Evolutionary conservation across 331 rosid genomes (phyloP), one percentile per base, ranked within the genome.

Genomic region (Malus hybrid): DNA sequence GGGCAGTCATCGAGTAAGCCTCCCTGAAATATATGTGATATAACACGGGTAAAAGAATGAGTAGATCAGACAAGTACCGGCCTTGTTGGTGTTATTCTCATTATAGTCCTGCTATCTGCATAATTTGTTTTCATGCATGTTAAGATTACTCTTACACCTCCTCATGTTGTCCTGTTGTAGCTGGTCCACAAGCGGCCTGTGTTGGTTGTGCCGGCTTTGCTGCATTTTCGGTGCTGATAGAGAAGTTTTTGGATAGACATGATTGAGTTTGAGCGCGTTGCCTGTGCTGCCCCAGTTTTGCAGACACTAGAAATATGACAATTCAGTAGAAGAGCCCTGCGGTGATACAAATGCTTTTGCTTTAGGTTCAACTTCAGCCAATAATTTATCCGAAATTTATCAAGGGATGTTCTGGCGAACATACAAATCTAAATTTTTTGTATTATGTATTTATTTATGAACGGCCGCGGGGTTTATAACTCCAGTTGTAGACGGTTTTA

Each of bases 141-240:
- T 12, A 22, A 62, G 59, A 3, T 77, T 48, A 32, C 48, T 9
- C 50, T 55, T 34, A 82, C 16, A 19, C 9, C 15, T 80, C 63
- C 77, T 66, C 54, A 0, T 46, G 13, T 67, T 70, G 56, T 75
- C 67, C 76, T 73, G 36, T 79, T 78, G 62, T 84, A 92, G 99
- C 92, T 74, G 97, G 99, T 79, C 97, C 96, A 46, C 89, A 88
- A 82, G 96, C 97, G 44, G 93, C 97, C 44, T 94, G 99, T 50
- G 84, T 36, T 9, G 99, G 99, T 39, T 94, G 98, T 72, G 98
- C 95, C 34, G 96, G 97, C 39, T 94, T 94, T 81, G 95, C 98
- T 3, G 92, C 99, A 67, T 94, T 94, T 83, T 94, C 97, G 20
- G 96, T 89, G 10, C 48, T 87, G 39, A 94, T 90, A 75, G 99